These are phyloP conservation scores for Lentinula aciculospora DNA, from an alignment of 768 basidiomycete species.

Conservation along the genomic window DNA sequence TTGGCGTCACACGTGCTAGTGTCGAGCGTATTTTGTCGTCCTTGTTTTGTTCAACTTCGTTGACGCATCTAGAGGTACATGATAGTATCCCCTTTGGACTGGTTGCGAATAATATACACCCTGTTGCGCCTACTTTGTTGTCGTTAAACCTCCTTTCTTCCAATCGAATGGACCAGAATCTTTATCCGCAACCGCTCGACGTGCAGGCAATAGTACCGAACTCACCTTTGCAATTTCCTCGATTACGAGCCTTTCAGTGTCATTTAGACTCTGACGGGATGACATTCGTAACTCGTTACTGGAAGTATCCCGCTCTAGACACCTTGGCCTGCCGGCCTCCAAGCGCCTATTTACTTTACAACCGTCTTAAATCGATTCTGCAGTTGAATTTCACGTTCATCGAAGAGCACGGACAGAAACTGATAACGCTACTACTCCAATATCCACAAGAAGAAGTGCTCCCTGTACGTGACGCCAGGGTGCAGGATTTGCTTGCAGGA, in stretches of 20 bases:
- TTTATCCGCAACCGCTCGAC: too few relatives aligned
- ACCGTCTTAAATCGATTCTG: not conserved
- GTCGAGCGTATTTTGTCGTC: not conserved
- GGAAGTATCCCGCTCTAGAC: not conserved
- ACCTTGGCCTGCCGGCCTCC: not conserved
- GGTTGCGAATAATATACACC: not conserved
- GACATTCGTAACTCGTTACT: not conserved
- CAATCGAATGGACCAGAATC: too few relatives aligned
- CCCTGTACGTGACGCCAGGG: not conserved
- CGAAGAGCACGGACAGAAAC: not conserved
- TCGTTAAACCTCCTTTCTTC: not conserved
- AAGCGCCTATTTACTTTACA: not conserved
- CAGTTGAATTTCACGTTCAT: not conserved
- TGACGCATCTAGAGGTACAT: not conserved
- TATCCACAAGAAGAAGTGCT: not conserved
- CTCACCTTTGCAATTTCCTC: not conserved
- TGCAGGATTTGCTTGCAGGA: not conserved
- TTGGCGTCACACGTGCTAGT: too few relatives aligned
- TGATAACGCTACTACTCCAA: not conserved
- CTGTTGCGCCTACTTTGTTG: not conserved
- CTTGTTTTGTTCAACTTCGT: not conserved
- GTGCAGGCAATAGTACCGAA: too few relatives aligned
- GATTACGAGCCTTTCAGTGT: not conserved
- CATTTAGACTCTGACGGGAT: not conserved
- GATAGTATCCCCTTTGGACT: not conserved